These are phyloP conservation scores for Aspergillus asperescens DNA, from an alignment of 495 filamentous ascomycete genomes.

Conservation along the genomic window DNA sequence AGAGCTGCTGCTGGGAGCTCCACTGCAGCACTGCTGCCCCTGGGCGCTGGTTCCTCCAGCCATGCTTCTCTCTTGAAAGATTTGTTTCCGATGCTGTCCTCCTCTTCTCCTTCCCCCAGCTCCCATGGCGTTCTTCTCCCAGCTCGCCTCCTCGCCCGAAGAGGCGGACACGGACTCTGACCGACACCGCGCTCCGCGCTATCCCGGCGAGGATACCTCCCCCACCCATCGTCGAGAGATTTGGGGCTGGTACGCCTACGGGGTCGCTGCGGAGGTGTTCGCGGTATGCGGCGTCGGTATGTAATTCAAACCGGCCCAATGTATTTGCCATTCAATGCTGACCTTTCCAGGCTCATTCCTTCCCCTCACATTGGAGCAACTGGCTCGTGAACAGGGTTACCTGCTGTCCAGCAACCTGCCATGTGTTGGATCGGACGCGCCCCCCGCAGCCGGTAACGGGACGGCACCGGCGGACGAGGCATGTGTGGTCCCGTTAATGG, in stretches of 20 bases:
- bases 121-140: slow-evolving; percentile 18
- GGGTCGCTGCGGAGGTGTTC: slow-evolving; percentile 86
- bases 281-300: slow-evolving; percentile 72
- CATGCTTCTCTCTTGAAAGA: not conserved
- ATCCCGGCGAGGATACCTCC: slow-evolving; percentile 76
- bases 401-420: slow-evolving; percentile 50
- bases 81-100: slow-evolving; percentile 2
- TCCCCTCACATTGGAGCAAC: slow-evolving; percentile 80
- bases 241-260: slow-evolving; percentile 84
- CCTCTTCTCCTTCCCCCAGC: not conserved
- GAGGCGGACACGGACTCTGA: slow-evolving; percentile 8
- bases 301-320: not conserved
- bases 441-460: slow-evolving; percentile 37
- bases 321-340: not conserved
- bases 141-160: slow-evolving; percentile 19
- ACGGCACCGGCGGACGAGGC: slow-evolving; percentile 26
- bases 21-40: slow-evolving; percentile 1
- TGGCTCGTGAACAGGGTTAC: slow-evolving; percentile 77
- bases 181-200: slow-evolving; percentile 43
- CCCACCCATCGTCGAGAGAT: slow-evolving; percentile 75
- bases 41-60: not conserved
- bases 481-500: slow-evolving; percentile 44
- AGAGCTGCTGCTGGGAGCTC: slow-evolving; percentile 9
- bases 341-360: slow-evolving; percentile 72
- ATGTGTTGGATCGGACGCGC: slow-evolving; percentile 32